These are phyloP conservation scores for Vigna nakashimae DNA, from an alignment of 306 rosid genomes.

Conservation along the genomic window DNA sequence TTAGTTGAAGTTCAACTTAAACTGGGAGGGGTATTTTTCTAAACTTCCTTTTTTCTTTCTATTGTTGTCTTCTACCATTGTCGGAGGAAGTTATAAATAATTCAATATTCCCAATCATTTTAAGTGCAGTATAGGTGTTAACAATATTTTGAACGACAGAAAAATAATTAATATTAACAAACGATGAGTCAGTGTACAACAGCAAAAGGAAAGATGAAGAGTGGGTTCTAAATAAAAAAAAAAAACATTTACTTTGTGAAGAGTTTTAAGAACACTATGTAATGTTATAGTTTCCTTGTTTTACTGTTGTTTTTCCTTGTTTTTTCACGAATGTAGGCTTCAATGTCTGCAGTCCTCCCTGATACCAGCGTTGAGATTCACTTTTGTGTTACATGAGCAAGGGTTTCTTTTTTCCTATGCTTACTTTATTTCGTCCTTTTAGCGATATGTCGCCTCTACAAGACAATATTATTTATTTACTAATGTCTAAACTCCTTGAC, in stretches of 20 bases:
- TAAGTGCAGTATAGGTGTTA: constrained; percentile 25
- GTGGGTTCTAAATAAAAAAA: background rate
- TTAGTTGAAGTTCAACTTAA: constrained; percentile 29
- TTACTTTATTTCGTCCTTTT: constrained; percentile 20
- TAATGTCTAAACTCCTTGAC: constrained; percentile 28
- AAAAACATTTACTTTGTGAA: constrained; percentile 35
- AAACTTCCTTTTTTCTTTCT: background rate
- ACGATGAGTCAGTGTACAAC: background rate
- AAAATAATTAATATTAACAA: background rate
- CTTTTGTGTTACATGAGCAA: constrained; percentile 30
- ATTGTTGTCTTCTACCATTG: constrained; percentile 39
- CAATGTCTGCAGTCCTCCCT: constrained; percentile 34
- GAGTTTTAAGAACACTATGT: constrained; percentile 34
- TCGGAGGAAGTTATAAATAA: constrained; percentile 44
- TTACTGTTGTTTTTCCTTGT: constrained; percentile 31
- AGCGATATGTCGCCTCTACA: constrained; percentile 36
- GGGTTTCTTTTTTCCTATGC: constrained; percentile 2
- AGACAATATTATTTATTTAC: constrained; percentile 41
- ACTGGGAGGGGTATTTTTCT: constrained; percentile 33
- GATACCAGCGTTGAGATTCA: constrained; percentile 32
- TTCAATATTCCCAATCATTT: constrained; percentile 38
- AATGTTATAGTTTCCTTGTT: constrained; percentile 21
- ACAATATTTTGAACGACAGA: background rate
- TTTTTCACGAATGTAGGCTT: constrained; percentile 35
- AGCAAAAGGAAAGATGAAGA: background rate